phyloP scores from a whole-genome alignment of 2,329 filamentous ascomycete genomes.

The Nemania abortiva region DNA sequence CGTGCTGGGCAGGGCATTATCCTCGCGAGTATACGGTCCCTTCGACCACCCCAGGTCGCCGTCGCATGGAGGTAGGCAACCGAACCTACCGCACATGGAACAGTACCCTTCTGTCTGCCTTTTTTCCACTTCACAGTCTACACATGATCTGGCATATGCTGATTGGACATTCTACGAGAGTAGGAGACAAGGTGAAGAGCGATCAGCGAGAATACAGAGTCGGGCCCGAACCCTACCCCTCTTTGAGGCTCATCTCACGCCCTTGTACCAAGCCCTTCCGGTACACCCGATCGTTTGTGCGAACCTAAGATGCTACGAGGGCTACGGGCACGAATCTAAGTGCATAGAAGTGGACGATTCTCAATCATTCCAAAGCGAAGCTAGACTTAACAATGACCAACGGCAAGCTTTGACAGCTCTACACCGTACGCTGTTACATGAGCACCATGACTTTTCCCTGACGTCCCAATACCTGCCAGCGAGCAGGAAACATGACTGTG shows the following conservation, averaged over 20 bases:
- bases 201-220: neutral
- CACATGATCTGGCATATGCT: neutral
- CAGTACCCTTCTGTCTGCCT: conserved; percentile 9
- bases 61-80: conserved; percentile 23
- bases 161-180: conserved; percentile 9
- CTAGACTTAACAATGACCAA: conserved; percentile 72
- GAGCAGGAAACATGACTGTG: conserved; percentile 46
- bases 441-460: conserved; percentile 88
- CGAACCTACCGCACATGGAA: conserved; percentile 1
- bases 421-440: conserved; percentile 83
- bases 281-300: neutral
- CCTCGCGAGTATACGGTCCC: conserved; percentile 4
- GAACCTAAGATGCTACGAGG: neutral
- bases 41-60: conserved; percentile 1
- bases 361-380: conserved; percentile 59
- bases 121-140: conserved; percentile 21
- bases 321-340: conserved; percentile 71
- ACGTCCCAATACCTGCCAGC: conserved; percentile 88
- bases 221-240: conserved; percentile 4
- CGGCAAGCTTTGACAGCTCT: conserved; percentile 87
- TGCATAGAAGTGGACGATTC: conserved; percentile 85
- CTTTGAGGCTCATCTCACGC: neutral
- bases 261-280: conserved; percentile 12
- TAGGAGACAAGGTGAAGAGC: neutral
- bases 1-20: neutral